Evolutionary conservation across 352 stramenopile species (phyloP), one percentile per base, ranked within the genome.

Genomic region (Vaucheria bursata): DNA sequence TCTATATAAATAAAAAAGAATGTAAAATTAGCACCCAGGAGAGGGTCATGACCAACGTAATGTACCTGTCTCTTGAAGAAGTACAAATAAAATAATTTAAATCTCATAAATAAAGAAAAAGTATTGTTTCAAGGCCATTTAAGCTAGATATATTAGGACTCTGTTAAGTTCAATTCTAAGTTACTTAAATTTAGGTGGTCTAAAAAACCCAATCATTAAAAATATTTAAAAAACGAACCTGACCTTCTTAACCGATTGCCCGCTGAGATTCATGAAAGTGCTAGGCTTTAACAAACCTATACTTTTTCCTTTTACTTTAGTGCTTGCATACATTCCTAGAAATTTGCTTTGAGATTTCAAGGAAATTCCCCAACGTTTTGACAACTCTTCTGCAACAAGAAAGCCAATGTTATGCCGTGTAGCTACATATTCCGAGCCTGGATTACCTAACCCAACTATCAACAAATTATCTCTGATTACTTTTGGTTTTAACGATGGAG

Each of bases 261-360:
- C 80, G 72, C 80, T 85, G 71, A 78, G 79, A 68, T 85, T 85
- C 80, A 85, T 85, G 64, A 77, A 85, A 2, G 80, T 85, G 45
- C 50, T 80, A 33, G 80, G 80, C 73, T 76, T 81, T 29, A 85
- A 73, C 32, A 85, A 72, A 12, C 80, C 80, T 36, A 85, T 69
- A 34, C 73, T 80, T 73, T 85, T 85, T 32, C 71, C 79, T 38
- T 76, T 78, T 4, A 78, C 36, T 7, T 68, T 31, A 2, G 40
- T 32, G 64, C 36, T 73, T 31, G n/a, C 53, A 12, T 75, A 70
- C 36, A 38, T 7, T 73, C 76, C 77, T 72, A 82, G 79, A 71
- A 84, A 84, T 7, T 72, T 66, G n/a, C 32, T 84, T 49, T 78
- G 79, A 2, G 74, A 52, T 52, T 79, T 85, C 18, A 85, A 64